phyloP scores from a whole-genome alignment of 2,329 filamentous ascomycete genomes.

The Curvularia sp. region DNA sequence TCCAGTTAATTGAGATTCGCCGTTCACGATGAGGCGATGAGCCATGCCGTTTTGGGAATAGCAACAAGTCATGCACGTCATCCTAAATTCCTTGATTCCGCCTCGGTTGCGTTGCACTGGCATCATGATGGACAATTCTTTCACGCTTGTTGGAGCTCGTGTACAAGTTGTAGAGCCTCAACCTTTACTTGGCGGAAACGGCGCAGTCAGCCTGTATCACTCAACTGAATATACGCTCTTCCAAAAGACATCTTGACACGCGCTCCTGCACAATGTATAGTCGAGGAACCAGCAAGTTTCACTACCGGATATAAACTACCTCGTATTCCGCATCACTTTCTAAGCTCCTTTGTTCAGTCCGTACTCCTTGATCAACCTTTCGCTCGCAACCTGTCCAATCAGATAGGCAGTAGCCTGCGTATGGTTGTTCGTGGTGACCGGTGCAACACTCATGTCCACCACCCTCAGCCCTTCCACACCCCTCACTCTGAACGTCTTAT shows the following conservation, averaged over 20 bases:
- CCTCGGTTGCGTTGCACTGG: neutral
- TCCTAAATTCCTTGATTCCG: neutral
- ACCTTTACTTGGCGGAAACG: neutral
- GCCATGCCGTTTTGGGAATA: conserved; percentile 2
- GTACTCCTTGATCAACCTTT: conserved; percentile 43
- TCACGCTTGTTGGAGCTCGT: neutral
- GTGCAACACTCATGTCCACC: conserved; percentile 48
- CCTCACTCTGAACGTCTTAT: conserved; percentile 47
- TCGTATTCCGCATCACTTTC: neutral
- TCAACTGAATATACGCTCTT: neutral
- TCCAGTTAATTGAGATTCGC: conserved; percentile 6
- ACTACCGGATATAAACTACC: neutral
- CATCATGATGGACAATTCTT: neutral
- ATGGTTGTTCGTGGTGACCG: conserved; percentile 46
- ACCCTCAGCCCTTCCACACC: conserved; percentile 50
- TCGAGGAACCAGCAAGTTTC: neutral
- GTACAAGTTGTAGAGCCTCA: neutral
- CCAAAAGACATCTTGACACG: neutral
- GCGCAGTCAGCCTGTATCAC: neutral
- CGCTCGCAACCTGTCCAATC: conserved; percentile 45
- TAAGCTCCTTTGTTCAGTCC: conserved; percentile 17
- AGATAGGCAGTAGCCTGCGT: conserved; percentile 47
- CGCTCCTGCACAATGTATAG: neutral
- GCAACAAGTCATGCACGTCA: conserved; percentile 9
- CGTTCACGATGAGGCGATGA: neutral